phyloP scores from a whole-genome alignment of 768 basidiomycete species.

The Clathrus columnatus region DNA sequence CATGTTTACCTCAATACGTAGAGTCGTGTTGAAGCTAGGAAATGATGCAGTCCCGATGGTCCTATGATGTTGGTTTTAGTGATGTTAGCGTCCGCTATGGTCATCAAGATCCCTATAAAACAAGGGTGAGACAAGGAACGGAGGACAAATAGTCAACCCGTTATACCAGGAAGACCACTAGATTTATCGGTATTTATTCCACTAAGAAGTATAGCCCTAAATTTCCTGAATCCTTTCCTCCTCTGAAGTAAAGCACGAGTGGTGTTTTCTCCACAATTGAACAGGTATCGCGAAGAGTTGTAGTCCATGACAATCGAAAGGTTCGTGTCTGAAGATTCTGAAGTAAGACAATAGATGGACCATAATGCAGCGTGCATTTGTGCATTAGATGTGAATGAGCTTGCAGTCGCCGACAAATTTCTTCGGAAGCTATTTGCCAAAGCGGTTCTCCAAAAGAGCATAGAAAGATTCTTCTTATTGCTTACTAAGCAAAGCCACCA shows the following conservation, averaged over 20 bases:
- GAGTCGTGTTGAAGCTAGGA: constrained; percentile 59
- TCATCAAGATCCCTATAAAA: constrained; percentile 63
- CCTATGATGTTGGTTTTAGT: constrained; percentile 54
- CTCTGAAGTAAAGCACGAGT: constrained; percentile 67
- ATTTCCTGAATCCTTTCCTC: constrained; percentile 53
- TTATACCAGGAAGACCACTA: constrained; percentile 67
- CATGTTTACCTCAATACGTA: constrained; percentile 52
- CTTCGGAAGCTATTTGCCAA: neutral
- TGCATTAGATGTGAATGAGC: neutral
- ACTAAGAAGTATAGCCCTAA: constrained; percentile 66
- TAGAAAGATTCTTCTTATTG: neutral
- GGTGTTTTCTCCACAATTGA: constrained; percentile 81
- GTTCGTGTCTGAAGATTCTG: constrained; percentile 55
- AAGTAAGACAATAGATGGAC: constrained; percentile 14
- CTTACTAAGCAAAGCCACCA: neutral
- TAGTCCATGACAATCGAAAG: constrained; percentile 69
- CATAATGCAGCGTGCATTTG: constrained; percentile 9
- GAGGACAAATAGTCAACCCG: constrained; percentile 27
- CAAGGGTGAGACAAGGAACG: constrained; percentile 21
- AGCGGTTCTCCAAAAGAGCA: neutral
- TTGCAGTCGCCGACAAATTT: neutral
- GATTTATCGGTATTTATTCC: constrained; percentile 51
- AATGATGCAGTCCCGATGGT: constrained; percentile 64
- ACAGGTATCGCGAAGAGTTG: constrained; percentile 73
- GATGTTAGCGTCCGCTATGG: constrained; percentile 62